A percentile compares a stretch with the other conserved stretches of the same genome.
Evolutionary conservation across 495 filamentous ascomycete species (phyloP).

Genomic region (Neurospora sp.): DNA sequence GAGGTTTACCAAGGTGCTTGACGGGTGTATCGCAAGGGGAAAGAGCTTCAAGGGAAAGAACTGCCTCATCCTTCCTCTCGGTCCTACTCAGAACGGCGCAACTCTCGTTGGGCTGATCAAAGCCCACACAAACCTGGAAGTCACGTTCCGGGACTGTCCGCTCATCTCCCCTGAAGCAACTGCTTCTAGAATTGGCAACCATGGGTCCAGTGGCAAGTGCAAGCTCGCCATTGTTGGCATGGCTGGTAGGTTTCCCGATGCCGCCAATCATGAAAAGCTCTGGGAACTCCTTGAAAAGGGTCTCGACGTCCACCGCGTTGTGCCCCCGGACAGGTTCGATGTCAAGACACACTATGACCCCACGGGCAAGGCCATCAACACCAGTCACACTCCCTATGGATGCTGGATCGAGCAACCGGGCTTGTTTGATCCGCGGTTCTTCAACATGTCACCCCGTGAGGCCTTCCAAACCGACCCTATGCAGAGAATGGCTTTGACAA

Average conservation of each 20-base stretch:
- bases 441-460: conserved; percentile 94
- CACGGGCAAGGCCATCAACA: conserved; percentile 66
- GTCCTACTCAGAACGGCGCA: conserved; percentile 38
- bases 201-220: conserved; percentile 27
- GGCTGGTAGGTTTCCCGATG: conserved; percentile 66
- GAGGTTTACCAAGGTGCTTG: conserved; percentile 46
- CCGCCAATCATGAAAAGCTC: conserved; percentile 51
- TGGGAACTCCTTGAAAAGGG: conserved; percentile 66
- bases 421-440: conserved; percentile 78
- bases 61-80: conserved; percentile 44
- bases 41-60: conserved; percentile 24
- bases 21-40: conserved; percentile 38
- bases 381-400: conserved; percentile 72
- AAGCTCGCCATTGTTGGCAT: conserved; percentile 66
- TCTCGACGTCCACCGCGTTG: conserved; percentile 45
- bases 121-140: conserved; percentile 28
- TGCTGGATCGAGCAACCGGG: conserved; percentile 85
- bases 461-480: conserved; percentile 83
- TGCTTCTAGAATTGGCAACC: conserved; percentile 29
- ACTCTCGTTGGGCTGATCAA: conserved; percentile 32
- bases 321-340: conserved; percentile 69
- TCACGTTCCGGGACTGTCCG: conserved; percentile 26
- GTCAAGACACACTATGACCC: conserved; percentile 69
- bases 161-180: conserved; percentile 22
- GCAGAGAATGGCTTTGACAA: conserved; percentile 72